phyloP scores from a whole-genome alignment of 345 rosid genomes.

The Barbarea vulgaris region DNA sequence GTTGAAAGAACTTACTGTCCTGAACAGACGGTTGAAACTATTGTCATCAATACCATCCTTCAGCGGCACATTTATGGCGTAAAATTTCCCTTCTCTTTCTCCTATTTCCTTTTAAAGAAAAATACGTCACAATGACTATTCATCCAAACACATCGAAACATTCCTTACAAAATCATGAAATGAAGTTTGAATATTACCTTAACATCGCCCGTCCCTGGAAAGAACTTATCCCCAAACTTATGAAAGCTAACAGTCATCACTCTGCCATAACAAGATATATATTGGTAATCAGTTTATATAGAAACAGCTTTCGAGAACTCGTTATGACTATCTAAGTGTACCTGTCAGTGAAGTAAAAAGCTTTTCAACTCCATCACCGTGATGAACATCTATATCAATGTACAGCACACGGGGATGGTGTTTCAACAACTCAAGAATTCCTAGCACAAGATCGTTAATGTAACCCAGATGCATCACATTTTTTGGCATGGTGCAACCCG shows the following conservation, averaged over 20 bases:
- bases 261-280: constrained; percentile 51
- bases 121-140: constrained; percentile 6
- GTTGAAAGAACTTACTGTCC: constrained; percentile 62
- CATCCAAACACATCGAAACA: constrained; percentile 19
- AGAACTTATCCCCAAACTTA: constrained; percentile 92
- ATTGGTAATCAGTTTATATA: constrained; percentile 11
- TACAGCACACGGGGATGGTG: constrained; percentile 88
- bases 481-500: constrained; percentile 97
- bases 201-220: constrained; percentile 98
- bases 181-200: constrained; percentile 55
- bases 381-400: constrained; percentile 97
- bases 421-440: constrained; percentile 90
- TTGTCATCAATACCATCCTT: constrained; percentile 97
- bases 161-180: neutral
- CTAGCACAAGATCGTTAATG: constrained; percentile 94
- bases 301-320: neutral
- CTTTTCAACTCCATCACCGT: constrained; percentile 99
- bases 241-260: constrained; percentile 99
- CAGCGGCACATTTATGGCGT: constrained; percentile 94
- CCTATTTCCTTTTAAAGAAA: constrained; percentile 72
- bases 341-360: constrained; percentile 98
- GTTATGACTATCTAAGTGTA: constrained; percentile 20
- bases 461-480: constrained; percentile 98
- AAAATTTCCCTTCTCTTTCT: constrained; percentile 94
- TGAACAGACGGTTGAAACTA: constrained; percentile 93